phyloP scores from a whole-genome alignment of 768 basidiomycete genomes.

The Tephrocybe sp. region DNA sequence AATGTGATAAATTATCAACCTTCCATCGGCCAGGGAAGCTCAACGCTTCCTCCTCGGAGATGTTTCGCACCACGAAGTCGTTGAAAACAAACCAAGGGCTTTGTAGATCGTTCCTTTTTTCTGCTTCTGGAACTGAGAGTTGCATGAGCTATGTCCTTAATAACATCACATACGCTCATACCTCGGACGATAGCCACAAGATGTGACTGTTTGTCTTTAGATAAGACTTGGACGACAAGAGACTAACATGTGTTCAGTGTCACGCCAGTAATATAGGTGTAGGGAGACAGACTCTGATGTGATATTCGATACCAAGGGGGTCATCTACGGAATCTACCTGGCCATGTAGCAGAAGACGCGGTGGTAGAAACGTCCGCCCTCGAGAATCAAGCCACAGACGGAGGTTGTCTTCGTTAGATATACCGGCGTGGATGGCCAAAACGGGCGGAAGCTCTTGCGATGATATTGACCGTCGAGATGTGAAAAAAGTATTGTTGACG shows the following conservation, averaged over 20 bases:
- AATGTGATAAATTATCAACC: conserved; percentile 49
- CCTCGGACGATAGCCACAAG: conserved; percentile 88
- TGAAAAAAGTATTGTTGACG: conserved; percentile 71
- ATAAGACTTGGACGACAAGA: conserved; percentile 76
- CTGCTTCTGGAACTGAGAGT: conserved; percentile 61
- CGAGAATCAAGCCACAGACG: conserved; percentile 75
- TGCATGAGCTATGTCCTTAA: background rate
- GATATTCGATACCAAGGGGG: conserved; percentile 57
- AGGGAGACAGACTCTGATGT: conserved; percentile 55
- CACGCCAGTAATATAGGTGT: background rate
- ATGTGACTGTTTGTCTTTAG: conserved; percentile 74
- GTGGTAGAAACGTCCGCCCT: conserved; percentile 57
- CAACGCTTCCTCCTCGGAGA: conserved; percentile 84
- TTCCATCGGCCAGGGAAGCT: conserved; percentile 93
- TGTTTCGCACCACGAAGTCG: conserved; percentile 87
- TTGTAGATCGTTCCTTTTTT: conserved; percentile 33
- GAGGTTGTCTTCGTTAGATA: conserved; percentile 72
- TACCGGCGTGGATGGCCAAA: conserved; percentile 82
- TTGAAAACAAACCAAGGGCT: conserved; percentile 95
- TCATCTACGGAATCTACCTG: conserved; percentile 62
- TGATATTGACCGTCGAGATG: conserved; percentile 65
- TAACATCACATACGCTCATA: conserved; percentile 25
- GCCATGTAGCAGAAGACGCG: conserved; percentile 56
- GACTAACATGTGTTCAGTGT: conserved; percentile 45
- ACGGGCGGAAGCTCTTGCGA: conserved; percentile 76